A percentile compares a stretch with the other conserved stretches of the same genome.
Conservation (phyloP, 495 filamentous ascomycete genomes). For the Aspergillus diversus region DNA sequence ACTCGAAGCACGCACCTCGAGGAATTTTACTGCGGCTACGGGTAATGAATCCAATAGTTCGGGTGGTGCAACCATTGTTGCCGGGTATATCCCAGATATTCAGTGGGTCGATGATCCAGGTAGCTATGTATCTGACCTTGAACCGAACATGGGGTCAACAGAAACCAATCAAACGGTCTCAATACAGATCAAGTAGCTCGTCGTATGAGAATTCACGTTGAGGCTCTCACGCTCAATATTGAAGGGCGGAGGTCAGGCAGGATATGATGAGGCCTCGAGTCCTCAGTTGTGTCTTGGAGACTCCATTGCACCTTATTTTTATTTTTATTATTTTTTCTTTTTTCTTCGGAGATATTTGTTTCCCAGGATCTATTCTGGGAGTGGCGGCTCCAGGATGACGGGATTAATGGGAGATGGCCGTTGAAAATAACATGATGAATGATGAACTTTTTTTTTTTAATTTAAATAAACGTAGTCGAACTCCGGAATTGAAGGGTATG, state of each 20-base stretch:
- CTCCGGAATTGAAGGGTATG: too few species aligned
- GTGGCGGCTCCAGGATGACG: too few species aligned
- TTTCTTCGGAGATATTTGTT: conserved; percentile 3
- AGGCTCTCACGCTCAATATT: too few species aligned
- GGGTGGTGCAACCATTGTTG: background rate
- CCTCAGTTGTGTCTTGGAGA: too few species aligned
- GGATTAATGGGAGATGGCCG: too few species aligned
- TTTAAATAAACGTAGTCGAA: too few species aligned
- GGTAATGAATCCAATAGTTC: background rate
- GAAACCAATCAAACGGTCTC: background rate
- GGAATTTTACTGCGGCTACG: background rate
- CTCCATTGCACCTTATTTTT: background rate
- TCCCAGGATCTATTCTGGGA: background rate
- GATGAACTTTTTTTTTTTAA: too few species aligned
- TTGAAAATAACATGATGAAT: too few species aligned
- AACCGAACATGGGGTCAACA: background rate
- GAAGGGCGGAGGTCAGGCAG: too few species aligned
- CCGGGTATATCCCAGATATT: background rate
- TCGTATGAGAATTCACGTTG: background rate
- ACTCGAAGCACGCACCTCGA: too few species aligned
- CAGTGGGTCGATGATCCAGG: background rate
- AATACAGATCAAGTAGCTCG: background rate
- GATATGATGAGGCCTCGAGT: too few species aligned
- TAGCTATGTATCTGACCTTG: background rate
- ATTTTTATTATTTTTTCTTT: background rate